phyloP scores from a whole-genome alignment of 768 basidiomycete species.

The Kwoniella heveanensis region DNA sequence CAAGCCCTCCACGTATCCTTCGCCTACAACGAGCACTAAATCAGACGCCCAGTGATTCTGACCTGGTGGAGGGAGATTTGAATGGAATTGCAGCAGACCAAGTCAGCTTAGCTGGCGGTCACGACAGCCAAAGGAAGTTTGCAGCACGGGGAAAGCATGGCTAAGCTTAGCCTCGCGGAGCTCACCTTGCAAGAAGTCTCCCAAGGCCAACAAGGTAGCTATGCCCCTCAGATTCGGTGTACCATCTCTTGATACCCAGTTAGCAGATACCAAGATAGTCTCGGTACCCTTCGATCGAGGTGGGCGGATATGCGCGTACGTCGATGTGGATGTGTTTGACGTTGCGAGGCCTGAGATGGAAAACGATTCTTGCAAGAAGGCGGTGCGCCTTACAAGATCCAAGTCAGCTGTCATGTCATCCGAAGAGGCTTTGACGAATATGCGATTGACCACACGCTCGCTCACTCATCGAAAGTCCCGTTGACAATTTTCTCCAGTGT shows the following conservation, averaged over 20 bases:
- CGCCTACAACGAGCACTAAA: constrained; percentile 82
- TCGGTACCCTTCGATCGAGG: constrained; percentile 92
- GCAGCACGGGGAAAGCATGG: too few relatives aligned
- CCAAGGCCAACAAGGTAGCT: constrained; percentile 80
- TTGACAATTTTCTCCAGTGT: constrained; percentile 71
- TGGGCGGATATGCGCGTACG: constrained; percentile 77
- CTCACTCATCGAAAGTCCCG: constrained; percentile 73
- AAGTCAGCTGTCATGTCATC: too few relatives aligned
- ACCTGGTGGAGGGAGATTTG: constrained; percentile 27
- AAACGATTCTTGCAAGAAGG: constrained; percentile 68
- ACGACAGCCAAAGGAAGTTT: too few relatives aligned
- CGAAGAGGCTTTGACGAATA: too few relatives aligned
- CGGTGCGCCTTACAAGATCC: constrained; percentile 63
- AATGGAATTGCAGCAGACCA: neutral
- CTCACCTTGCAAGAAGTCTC: constrained; percentile 76
- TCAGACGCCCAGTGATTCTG: constrained; percentile 86
- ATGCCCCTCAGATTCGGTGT: constrained; percentile 78
- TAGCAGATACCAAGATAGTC: constrained; percentile 86
- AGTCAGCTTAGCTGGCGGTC: too few relatives aligned
- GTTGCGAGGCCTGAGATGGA: constrained; percentile 71
- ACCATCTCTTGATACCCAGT: constrained; percentile 70
- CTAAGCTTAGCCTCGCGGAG: too few relatives aligned
- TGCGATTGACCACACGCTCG: too few relatives aligned
- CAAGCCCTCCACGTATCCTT: constrained; percentile 85
- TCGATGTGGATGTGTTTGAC: constrained; percentile 67